Evolutionary conservation across 129 eudicot species (phyloP).

Genomic region (sunflower (Helianthus annuus)): HanXRQr2.0-SUNRISE NC_035445.2:65902013-65902512

Average conservation of each 20-base stretch:
- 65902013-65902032: background rate
- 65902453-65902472: too few relatives aligned
- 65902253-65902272: conserved; percentile 53
- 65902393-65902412: background rate
- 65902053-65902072: background rate
- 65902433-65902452: too few relatives aligned
- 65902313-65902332: conserved; percentile 93
- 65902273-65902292: conserved; percentile 83
- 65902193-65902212: conserved; percentile 13
- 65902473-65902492: too few relatives aligned
- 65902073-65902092: background rate
- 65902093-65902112: background rate
- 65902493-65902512: too few relatives aligned
- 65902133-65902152: conserved; percentile 10
- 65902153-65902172: background rate
- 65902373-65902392: conserved; percentile 16
- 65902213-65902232: conserved; percentile 39
- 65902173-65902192: background rate
- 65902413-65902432: too few relatives aligned
- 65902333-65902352: conserved; percentile 88
- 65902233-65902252: conserved; percentile 62
- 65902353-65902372: conserved; percentile 82
- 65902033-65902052: background rate
- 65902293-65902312: conserved; percentile 94
- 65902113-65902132: background rate